These are phyloP conservation scores for Sporothrix pseudoabietina DNA, from an alignment of 2,329 filamentous ascomycete species.

Conservation along the genomic window DNA sequence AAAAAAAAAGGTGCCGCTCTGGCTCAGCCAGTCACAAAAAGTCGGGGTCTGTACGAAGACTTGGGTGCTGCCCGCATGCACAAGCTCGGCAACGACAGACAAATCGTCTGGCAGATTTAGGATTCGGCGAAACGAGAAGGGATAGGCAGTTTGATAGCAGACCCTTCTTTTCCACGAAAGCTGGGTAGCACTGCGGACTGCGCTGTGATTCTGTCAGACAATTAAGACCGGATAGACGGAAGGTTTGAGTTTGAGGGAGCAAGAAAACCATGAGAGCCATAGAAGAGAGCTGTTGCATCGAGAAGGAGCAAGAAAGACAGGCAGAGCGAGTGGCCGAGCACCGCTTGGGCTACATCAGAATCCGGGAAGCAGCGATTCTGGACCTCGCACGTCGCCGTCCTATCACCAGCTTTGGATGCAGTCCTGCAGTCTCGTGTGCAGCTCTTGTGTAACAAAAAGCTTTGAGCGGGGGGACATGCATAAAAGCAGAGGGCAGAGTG, in stretches of 20 bases:
- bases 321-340: neutral
- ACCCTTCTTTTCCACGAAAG: neutral
- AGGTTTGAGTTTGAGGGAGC: neutral
- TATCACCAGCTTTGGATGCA: neutral
- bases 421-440: neutral
- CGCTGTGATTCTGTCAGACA: constrained; percentile 17
- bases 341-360: neutral
- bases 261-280: neutral
- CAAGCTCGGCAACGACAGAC: neutral
- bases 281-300: constrained; percentile 1
- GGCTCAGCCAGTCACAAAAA: neutral
- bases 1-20: neutral
- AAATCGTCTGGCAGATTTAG: neutral
- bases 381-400: neutral
- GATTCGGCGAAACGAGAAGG: constrained; percentile 3
- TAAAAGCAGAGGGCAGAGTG: neutral
- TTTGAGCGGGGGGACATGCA: neutral
- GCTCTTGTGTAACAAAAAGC: constrained; percentile 9
- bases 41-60: neutral
- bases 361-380: neutral
- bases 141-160: neutral
- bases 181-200: neutral
- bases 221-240: neutral
- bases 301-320: neutral
- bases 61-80: neutral